A percentile compares a stretch with the other conserved stretches of the same genome.
Conservation (phyloP, 495 filamentous ascomycete species). For the Aspergillus bertholletiae region DNA sequence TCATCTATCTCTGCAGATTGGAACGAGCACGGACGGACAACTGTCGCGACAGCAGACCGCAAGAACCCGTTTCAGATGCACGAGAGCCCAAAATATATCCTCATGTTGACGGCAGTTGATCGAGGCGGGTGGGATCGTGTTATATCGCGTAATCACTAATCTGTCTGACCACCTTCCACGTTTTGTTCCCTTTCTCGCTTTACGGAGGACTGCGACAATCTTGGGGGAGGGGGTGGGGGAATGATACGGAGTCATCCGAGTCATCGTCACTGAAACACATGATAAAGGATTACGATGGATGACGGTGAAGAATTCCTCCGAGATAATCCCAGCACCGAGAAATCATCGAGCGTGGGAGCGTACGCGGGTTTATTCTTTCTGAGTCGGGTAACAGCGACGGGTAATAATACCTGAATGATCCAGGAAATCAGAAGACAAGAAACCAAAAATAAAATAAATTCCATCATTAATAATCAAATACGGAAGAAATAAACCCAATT, state of each 20-base stretch:
- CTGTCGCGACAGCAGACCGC: slow-evolving; percentile 11
- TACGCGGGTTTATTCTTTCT: background rate
- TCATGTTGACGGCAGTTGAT: no score
- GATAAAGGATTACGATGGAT: background rate
- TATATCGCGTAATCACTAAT: background rate
- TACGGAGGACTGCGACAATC: no score
- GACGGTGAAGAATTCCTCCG: background rate
- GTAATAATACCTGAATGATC: background rate
- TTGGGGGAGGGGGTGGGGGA: no score
- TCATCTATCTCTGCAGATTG: background rate
- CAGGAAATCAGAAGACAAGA: no score
- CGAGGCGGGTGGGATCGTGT: background rate
- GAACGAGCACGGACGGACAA: slow-evolving; percentile 1
- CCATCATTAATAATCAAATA: background rate
- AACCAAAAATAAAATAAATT: background rate
- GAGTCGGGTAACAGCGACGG: background rate
- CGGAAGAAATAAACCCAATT: background rate
- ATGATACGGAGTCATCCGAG: no score
- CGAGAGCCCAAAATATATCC: slow-evolving; percentile 15
- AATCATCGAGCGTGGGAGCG: background rate
- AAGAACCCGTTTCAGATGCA: slow-evolving; percentile 16
- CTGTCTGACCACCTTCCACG: background rate
- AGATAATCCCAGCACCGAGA: background rate
- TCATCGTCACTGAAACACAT: no score
- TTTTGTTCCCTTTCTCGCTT: no score